Evolutionary conservation across 805 yeast species (phyloP).

Genomic region (Tetrapisispora taiwanensis): DNA sequence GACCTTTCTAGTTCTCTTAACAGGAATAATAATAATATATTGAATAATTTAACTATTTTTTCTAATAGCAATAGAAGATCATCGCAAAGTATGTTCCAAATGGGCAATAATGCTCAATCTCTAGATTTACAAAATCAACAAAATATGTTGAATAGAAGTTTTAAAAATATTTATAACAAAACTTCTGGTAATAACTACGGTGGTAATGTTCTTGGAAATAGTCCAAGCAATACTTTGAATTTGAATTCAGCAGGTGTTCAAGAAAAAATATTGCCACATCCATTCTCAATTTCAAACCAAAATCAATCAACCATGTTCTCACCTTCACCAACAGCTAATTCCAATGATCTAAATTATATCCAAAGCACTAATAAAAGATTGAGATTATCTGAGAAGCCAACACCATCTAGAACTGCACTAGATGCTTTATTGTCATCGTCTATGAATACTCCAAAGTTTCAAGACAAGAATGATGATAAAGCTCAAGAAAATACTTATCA

Average conservation of each 20-base stretch:
- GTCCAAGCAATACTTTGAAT: background rate
- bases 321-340: constrained; percentile 10
- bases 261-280: constrained; percentile 7
- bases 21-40: background rate
- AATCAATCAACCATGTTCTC: constrained; percentile 10
- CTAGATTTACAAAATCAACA: background rate
- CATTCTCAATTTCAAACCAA: background rate
- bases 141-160: background rate
- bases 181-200: background rate
- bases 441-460: constrained; percentile 14
- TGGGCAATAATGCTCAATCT: background rate
- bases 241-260: background rate
- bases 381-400: constrained; percentile 19
- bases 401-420: constrained; percentile 25
- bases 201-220: background rate
- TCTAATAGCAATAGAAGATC: background rate
- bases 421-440: constrained; percentile 24
- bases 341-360: background rate
- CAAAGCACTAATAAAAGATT: constrained; percentile 16
- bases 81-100: background rate
- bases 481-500: background rate
- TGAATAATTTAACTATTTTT: background rate
- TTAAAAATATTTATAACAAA: background rate
- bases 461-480: background rate
- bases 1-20: background rate